Percentiles rank a stretch among this genome's conserved stretches.
These are phyloP conservation scores for Fusarium metavorans DNA, from an alignment of 2,329 filamentous ascomycete genomes.

Conservation along the genomic window DNA sequence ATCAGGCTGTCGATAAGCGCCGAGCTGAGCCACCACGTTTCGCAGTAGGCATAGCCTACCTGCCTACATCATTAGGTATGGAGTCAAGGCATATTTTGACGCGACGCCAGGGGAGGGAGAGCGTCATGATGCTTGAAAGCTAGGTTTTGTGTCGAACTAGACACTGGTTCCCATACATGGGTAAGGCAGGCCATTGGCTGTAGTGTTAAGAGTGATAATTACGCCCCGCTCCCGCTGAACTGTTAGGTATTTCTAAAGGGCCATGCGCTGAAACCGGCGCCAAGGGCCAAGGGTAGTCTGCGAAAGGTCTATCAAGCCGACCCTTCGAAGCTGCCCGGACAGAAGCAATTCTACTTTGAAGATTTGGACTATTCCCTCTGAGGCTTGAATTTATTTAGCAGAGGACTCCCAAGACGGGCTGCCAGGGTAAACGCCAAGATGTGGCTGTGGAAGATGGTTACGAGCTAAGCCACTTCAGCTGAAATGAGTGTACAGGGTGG, in stretches of 20 bases:
- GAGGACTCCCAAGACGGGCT: neutral
- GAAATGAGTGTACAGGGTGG: neutral
- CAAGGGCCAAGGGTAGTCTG: neutral
- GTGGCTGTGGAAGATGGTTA: too few species aligned
- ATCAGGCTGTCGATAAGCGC: neutral
- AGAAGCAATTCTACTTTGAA: neutral
- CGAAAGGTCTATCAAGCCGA: neutral
- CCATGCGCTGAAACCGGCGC: neutral
- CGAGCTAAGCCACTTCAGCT: neutral
- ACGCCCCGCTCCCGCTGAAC: neutral
- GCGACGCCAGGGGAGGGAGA: neutral
- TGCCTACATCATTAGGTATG: neutral
- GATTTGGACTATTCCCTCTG: neutral
- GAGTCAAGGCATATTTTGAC: neutral
- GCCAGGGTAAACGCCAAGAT: neutral
- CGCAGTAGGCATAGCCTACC: neutral
- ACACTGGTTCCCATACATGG: neutral
- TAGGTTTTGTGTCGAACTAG: neutral
- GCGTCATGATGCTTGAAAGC: neutral
- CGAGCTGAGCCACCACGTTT: neutral
- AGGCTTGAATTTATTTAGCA: neutral
- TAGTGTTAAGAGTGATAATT: neutral
- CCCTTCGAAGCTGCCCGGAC: fast-evolving
- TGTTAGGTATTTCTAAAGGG: neutral
- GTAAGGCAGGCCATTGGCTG: neutral